phyloP scores from a whole-genome alignment of 2,329 filamentous ascomycete species.

The Helicocarpus griseus region DNA sequence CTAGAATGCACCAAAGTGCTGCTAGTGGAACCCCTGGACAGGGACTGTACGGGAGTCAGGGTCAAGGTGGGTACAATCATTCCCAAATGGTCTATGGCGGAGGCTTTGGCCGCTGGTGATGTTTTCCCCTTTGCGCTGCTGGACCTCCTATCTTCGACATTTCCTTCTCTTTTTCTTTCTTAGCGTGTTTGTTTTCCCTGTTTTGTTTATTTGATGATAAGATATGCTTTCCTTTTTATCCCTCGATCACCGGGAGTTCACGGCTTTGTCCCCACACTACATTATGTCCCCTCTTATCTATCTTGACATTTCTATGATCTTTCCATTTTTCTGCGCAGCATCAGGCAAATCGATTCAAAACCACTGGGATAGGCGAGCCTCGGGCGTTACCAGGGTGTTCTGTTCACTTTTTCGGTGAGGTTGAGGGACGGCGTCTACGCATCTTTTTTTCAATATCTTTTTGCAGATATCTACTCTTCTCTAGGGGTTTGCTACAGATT shows the following conservation, averaged over 20 bases:
- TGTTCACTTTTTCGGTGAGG: constrained; percentile 16
- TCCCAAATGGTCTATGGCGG: constrained; percentile 71
- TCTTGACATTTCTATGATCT: constrained; percentile 19
- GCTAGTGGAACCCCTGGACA: constrained; percentile 64
- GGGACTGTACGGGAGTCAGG: constrained; percentile 80
- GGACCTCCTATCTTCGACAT: constrained; percentile 10
- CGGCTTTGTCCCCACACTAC: constrained; percentile 5
- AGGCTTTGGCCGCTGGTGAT: constrained; percentile 59
- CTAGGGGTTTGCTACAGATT: constrained; percentile 19
- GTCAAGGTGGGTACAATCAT: constrained; percentile 82
- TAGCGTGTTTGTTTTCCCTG: constrained; percentile 7
- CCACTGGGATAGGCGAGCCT: constrained; percentile 24
- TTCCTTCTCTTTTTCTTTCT: constrained; percentile 14
- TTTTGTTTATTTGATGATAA: constrained; percentile 3
- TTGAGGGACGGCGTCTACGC: constrained; percentile 24
- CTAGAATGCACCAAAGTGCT: constrained; percentile 86
- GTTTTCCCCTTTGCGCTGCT: constrained; percentile 14
- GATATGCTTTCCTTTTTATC: background rate
- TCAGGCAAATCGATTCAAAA: constrained; percentile 26
- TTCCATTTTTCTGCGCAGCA: constrained; percentile 23
- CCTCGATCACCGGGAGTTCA: constrained; percentile 5
- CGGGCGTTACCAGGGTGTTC: constrained; percentile 27
- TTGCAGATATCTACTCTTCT: constrained; percentile 26
- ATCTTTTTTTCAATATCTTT: constrained; percentile 18
- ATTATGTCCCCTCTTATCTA: constrained; percentile 2